A percentile compares a stretch with the other conserved stretches of the same genome.
Evolutionary conservation across 2,329 filamentous ascomycete species (phyloP).

Genomic region (Uncinocarpus reesii): DNA sequence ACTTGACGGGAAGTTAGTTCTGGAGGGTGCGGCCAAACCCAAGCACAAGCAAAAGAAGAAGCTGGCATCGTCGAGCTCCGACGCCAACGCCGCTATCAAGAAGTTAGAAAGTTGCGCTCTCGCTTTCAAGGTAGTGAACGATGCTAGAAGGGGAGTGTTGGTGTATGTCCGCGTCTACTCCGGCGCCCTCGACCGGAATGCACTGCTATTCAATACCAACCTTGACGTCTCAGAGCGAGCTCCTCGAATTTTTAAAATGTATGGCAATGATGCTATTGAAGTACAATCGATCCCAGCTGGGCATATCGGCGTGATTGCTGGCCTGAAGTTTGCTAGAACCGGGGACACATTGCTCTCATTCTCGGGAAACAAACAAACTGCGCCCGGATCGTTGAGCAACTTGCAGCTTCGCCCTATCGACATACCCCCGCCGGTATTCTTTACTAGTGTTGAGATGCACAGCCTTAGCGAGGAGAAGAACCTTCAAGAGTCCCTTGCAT

Average conservation of each 20-base stretch:
- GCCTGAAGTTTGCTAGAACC: conserved; percentile 81
- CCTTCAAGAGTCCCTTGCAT: conserved; percentile 62
- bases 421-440: conserved; percentile 89
- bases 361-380: conserved; percentile 51
- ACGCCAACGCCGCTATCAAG: conserved; percentile 36
- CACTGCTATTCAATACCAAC: conserved; percentile 76
- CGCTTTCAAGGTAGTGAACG: conserved; percentile 89
- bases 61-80: conserved; percentile 34
- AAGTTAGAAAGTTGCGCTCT: conserved; percentile 61
- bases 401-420: conserved; percentile 79
- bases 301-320: conserved; percentile 87
- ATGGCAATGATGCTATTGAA: conserved; percentile 76
- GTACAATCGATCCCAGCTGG: conserved; percentile 70
- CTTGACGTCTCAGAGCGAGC: conserved; percentile 68
- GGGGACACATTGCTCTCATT: conserved; percentile 83
- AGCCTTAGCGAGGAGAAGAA: conserved; percentile 69
- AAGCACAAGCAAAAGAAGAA: conserved; percentile 37
- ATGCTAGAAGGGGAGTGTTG: conserved; percentile 72
- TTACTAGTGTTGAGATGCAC: conserved; percentile 80
- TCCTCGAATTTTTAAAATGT: conserved; percentile 76
- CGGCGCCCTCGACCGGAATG: conserved; percentile 63
- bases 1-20: conserved; percentile 37
- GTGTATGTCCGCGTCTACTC: conserved; percentile 91
- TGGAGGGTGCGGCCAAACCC: conserved; percentile 28
- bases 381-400: conserved; percentile 58